Evolutionary conservation across 495 filamentous ascomycete genomes (phyloP).

Genomic region (Penicillium steckii): DNA sequence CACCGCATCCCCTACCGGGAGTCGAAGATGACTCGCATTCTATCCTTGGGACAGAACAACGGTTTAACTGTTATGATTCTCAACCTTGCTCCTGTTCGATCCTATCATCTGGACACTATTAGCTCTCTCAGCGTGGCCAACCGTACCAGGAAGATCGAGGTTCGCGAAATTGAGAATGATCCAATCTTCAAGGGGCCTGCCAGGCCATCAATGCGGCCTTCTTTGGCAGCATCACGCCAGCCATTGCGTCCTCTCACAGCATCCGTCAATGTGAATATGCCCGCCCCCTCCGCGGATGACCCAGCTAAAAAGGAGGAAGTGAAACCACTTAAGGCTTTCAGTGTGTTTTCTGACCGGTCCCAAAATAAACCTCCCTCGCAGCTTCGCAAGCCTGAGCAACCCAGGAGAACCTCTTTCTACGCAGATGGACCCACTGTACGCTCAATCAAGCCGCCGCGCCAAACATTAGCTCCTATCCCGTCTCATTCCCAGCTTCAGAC

Average conservation of each 20-base stretch:
- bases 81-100: conserved; percentile 81
- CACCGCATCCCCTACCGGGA: conserved; percentile 89
- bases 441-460: conserved; percentile 28
- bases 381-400: conserved; percentile 38
- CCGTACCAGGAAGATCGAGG: conserved; percentile 93
- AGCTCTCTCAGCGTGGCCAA: conserved; percentile 95
- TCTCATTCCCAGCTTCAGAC: conserved; percentile 30
- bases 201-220: conserved; percentile 42
- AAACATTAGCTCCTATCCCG: conserved; percentile 28
- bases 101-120: conserved; percentile 91
- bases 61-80: conserved; percentile 96
- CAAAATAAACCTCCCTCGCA: conserved; percentile 43
- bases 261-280: conserved; percentile 58
- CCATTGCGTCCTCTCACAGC: conserved; percentile 70
- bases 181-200: conserved; percentile 75
- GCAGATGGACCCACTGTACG: conserved; percentile 30
- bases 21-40: conserved; percentile 94
- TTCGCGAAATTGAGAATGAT: conserved; percentile 91
- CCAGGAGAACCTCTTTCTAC: conserved; percentile 40
- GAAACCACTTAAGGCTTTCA: conserved; percentile 78
- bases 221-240: conserved; percentile 59
- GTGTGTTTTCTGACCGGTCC: conserved; percentile 73
- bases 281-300: conserved; percentile 45
- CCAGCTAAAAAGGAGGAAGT: conserved; percentile 51
- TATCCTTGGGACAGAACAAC: conserved; percentile 92